Base-by-base conservation (phyloP, 2,329 filamentous ascomycete species). In the Pestalotiopsis sp. region DNA sequence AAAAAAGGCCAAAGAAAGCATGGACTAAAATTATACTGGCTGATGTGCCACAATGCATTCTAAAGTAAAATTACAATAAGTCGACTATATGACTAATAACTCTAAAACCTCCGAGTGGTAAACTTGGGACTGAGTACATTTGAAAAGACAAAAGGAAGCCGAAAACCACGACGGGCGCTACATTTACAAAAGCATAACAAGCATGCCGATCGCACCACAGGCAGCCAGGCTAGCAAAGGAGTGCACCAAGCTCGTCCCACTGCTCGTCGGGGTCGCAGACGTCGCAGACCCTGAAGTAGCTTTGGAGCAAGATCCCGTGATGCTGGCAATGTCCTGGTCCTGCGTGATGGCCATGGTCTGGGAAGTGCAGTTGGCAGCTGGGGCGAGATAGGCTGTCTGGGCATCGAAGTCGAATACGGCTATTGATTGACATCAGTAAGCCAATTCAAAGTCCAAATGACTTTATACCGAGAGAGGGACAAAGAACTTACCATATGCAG, bases 311-410 rank as follows among this genome's bases (percentile, higher is more conserved):
- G 62, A 17, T 17, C 62, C 38, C 1, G 62, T 52, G 27, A 39
- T 64, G 25, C 52, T 64, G 12, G 41, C 1, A 31, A 25, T 12
- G 1, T 23, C 12, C n/a, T 41, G 20, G 6, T 23, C 4, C 20
- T 11, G 23, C 5, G 20, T 39, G n/a, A 64, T 12, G 14, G 38
- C n/a, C n/a, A 49, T 52, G 1, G 41, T n/a, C n/a, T 64, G 11
- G 25, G 62, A 20, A 11, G 62, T 64, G 38, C 62, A 64, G 23
- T 64, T 64, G 11, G n/a, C 62, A 27, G 62, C 62, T 36, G n/a
- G 41, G 25, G 62, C 62, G n/a, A 64, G 31, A 41, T 45, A 39
- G n/a, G 41, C 41, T 5, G 38, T 52, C 41, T 27, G 12, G 27
- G 38, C 23, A 41, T 64, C 62, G n/a, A 52, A 64, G 39, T 64